Evolutionary conservation across 371 early-diverging fungal genomes (phyloP), one percentile per base, ranked within the genome.

Genomic region (Saksenaea oblongispora): DNA sequence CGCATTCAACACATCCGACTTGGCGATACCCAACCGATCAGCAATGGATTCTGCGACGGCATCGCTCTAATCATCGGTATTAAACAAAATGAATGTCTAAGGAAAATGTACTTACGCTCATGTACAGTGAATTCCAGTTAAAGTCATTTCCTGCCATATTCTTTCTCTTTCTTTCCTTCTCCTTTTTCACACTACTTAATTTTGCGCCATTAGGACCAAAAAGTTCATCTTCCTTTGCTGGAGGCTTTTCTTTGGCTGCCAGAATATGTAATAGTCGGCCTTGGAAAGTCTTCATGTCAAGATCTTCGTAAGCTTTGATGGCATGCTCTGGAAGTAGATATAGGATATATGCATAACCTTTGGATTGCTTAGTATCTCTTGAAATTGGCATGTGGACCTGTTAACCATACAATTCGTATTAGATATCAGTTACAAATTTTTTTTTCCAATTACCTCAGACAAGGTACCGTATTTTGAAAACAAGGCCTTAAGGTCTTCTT

Each of bases 81-180:
- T 17, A 53, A 75, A 59, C n/a, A 51, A 39, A 54, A 3, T 63
- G 65, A 34, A 37, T 37, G 15, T 24, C 7, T 0, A 36, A 39
- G 22, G n/a, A n/a, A 31, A 31, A 2, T 7, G 4, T 31, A 73
- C 84, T 67, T 83, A 90, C 92, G 66, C 93, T 95, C 95, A 98
- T 95, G 69, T 94, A 98, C 61, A 98, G 76, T 26, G 89, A 87
- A 76, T 96, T 97, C 98, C 98, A 98, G 75, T 92, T 95, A 62
- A 92, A 95, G 61, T 93, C 94, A 67, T 87, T 91, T 39, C 83
- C 84, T 11, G 93, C 91, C 54, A 85, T 73, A 18, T 85, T 87
- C 77, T 91, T 95, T 64, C 84, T 83, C 75, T 94, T 88, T 63
- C 80, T 71, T 47, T 95, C 95, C 60, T 88, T 86, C 70, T 95